phyloP scores from a whole-genome alignment of 2,329 filamentous ascomycete genomes.

The Cordyceps cicadae region DNA sequence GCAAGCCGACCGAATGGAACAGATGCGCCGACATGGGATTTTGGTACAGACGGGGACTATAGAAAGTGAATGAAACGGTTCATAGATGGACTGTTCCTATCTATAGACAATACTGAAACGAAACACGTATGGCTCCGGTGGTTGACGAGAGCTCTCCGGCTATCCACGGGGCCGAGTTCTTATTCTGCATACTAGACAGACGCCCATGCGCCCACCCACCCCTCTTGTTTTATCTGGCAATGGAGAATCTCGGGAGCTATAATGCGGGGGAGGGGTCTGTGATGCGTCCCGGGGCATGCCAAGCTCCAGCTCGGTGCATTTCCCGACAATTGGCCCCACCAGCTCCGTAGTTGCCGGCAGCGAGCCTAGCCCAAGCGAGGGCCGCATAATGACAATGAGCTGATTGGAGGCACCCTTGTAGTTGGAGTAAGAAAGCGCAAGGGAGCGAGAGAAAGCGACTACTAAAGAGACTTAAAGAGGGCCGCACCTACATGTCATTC shows the following conservation, averaged over 20 bases:
- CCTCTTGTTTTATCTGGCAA: no score
- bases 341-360: not conserved
- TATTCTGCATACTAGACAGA: no score
- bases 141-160: not conserved
- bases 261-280: not conserved
- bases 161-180: not conserved
- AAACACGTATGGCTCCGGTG: not conserved
- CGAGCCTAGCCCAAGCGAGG: no score
- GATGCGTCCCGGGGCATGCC: not conserved
- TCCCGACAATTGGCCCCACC: not conserved
- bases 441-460: no score
- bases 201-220: not conserved
- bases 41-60: conserved; percentile 35
- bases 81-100: not conserved
- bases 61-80: not conserved
- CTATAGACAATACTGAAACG: not conserved
- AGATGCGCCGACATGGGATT: conserved; percentile 49
- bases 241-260: not conserved
- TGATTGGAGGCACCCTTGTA: not conserved
- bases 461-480: no score
- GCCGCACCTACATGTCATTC: not conserved
- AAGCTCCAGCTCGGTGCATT: not conserved
- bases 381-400: not conserved
- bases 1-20: conserved; percentile 43
- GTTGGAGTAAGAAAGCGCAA: not conserved